phyloP scores from a whole-genome alignment of 2,329 filamentous ascomycete genomes.

The Laburnicola sp. region DNA sequence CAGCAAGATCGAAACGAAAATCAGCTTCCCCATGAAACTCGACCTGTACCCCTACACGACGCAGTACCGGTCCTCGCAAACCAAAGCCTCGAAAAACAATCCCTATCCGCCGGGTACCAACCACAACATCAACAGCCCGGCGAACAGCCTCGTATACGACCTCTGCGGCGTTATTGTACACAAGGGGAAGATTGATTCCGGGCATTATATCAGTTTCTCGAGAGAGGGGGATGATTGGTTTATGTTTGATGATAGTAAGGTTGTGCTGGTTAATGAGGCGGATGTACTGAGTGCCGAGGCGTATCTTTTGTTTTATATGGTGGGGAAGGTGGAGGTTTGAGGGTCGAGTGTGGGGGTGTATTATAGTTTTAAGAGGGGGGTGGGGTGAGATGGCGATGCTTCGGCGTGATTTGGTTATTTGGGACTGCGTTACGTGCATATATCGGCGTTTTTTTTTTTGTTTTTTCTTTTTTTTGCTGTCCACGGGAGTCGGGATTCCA shows the following conservation, averaged over 20 bases:
- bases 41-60: constrained; percentile 92
- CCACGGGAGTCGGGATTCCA: too few relatives aligned
- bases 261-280: constrained; percentile 78
- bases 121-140: constrained; percentile 36
- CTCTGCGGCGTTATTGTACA: constrained; percentile 89
- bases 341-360: neutral
- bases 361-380: neutral
- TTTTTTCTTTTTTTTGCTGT: too few relatives aligned
- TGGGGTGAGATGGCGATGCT: neutral
- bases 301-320: constrained; percentile 82
- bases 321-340: constrained; percentile 37
- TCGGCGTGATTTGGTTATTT: too few relatives aligned
- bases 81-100: constrained; percentile 30
- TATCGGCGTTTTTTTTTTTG: neutral
- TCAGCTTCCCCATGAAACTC: constrained; percentile 82
- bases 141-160: constrained; percentile 73
- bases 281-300: constrained; percentile 86
- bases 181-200: constrained; percentile 88
- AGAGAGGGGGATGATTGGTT: constrained; percentile 88
- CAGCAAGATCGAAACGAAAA: constrained; percentile 84
- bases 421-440: too few relatives aligned
- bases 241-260: constrained; percentile 92
- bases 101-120: constrained; percentile 45
- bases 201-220: constrained; percentile 90
- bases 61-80: constrained; percentile 48